Evolutionary conservation across 208 protist species (phyloP).

Genomic region (Wallacemonas collosoma): DNA sequence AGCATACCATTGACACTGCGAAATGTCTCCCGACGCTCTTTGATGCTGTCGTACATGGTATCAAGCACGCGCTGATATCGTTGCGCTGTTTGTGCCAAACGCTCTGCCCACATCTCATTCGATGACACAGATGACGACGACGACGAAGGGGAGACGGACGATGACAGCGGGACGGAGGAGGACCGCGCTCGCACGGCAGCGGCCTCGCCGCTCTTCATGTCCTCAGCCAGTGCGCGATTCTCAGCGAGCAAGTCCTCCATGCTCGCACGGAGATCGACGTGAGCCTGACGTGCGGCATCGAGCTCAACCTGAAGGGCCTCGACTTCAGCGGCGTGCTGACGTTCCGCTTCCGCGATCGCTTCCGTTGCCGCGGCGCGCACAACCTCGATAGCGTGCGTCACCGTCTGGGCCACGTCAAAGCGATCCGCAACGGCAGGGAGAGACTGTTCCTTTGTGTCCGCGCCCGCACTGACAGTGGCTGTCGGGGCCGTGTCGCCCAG

Average conservation of each 20-base stretch:
- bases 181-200: too few relatives aligned
- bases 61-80: slow-evolving; percentile 40
- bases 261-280: slow-evolving; percentile 25
- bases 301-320: slow-evolving; percentile 16
- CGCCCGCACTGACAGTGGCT: too few relatives aligned
- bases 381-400: slow-evolving; percentile 26
- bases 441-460: too few relatives aligned
- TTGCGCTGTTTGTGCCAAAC: slow-evolving; percentile 21
- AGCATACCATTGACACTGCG: slow-evolving; percentile 37
- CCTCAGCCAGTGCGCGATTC: slow-evolving; percentile 23
- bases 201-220: slow-evolving; percentile 7
- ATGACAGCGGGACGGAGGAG: too few relatives aligned
- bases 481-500: not conserved
- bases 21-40: slow-evolving; percentile 32
- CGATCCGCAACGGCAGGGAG: too few relatives aligned
- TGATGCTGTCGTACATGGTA: slow-evolving; percentile 31
- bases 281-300: slow-evolving; percentile 16
- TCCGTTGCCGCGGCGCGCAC: slow-evolving; percentile 25
- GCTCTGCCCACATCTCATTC: slow-evolving; percentile 1
- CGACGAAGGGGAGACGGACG: too few relatives aligned
- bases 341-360: not conserved
- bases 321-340: slow-evolving; percentile 5
- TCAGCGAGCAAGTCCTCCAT: slow-evolving; percentile 29
- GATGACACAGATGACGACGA: too few relatives aligned
- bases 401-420: too few relatives aligned